A percentile compares a stretch with the other conserved stretches of the same genome.
Evolutionary conservation across 2,329 filamentous ascomycete genomes (phyloP).

Genomic region (Xylaria sp.): DNA sequence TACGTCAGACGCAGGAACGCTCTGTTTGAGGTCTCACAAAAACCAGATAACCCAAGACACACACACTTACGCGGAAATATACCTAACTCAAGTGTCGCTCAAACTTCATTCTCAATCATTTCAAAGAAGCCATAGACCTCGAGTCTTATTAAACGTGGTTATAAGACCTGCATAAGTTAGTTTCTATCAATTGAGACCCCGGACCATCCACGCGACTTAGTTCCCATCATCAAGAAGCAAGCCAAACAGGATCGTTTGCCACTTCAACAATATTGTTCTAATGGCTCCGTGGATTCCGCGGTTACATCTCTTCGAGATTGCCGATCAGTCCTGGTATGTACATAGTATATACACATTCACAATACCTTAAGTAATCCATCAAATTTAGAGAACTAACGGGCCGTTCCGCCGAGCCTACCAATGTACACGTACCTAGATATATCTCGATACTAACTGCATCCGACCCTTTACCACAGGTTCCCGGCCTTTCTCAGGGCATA

Average conservation of each 20-base stretch:
- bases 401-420: neutral
- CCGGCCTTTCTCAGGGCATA: conserved; percentile 72
- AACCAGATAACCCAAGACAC: neutral
- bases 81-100: neutral
- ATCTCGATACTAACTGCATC: neutral
- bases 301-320: conserved; percentile 74
- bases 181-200: neutral
- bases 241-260: neutral
- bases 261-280: neutral
- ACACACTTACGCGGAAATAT: neutral
- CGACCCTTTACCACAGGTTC: conserved; percentile 61
- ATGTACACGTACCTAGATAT: neutral
- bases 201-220: neutral
- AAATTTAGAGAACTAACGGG: neutral
- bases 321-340: conserved; percentile 71
- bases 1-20: conserved; percentile 5
- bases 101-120: neutral
- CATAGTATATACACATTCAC: neutral
- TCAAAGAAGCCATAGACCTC: neutral
- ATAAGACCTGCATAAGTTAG: neutral
- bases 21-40: conserved; percentile 7
- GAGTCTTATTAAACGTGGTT: neutral
- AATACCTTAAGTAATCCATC: neutral
- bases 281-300: conserved; percentile 62
- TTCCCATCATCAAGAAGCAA: neutral